Evolutionary conservation across 176 grass and related monocot species (phyloP), one percentile per base, ranked within the genome.

Genomic region (Panicum miliaceum): DNA sequence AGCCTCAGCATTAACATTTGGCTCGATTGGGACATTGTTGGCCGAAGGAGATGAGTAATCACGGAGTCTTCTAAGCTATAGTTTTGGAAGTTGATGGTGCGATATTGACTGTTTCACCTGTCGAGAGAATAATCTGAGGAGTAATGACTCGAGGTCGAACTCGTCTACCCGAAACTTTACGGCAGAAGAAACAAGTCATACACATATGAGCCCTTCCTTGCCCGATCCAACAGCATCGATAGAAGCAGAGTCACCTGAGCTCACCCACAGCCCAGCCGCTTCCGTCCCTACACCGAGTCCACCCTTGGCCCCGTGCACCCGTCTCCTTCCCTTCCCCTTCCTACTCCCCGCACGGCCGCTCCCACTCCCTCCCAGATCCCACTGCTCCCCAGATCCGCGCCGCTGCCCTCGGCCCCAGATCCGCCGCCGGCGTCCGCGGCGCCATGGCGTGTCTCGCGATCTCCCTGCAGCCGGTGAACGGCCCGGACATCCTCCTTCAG

Each of bases 361-460:
- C 75, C 16, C 75, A 76, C 63, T 42, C 32, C 34, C 61, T 43
- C 16, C 62, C 35, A 63, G 84, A 90, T 86, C 73, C 85, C 36
- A 22, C 73, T 25, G 20, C 51, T 54, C 51, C 32, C 73, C 73
- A 79, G 91, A 93, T 88, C 92, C 88, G 68, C 87, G 22, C 79
- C 68, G 68, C 80, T 16, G 23, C 48, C 36, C 41, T 35, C 64
- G 29, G 38, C 66, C 67, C 65, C 77, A 75, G 81, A 82, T 88
- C 92, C 65, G 65, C 62, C 22, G 35, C 51, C 10, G 48, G 79
- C 64, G 48, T 37, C 48, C 32, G n/a, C 36, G 37, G 64, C 47
- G 12, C 82, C 48, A 99, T 99, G 93, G 93, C 96, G 88, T 99
- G 96, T 71, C 91, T 99, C 61, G 93, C 96, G 42, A 92, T 99